Percentiles rank a stretch among this genome's conserved stretches.
These are phyloP conservation scores for Cladorrhinum sp. DNA, from an alignment of 2,329 filamentous ascomycete genomes.

Conservation along the genomic window DNA sequence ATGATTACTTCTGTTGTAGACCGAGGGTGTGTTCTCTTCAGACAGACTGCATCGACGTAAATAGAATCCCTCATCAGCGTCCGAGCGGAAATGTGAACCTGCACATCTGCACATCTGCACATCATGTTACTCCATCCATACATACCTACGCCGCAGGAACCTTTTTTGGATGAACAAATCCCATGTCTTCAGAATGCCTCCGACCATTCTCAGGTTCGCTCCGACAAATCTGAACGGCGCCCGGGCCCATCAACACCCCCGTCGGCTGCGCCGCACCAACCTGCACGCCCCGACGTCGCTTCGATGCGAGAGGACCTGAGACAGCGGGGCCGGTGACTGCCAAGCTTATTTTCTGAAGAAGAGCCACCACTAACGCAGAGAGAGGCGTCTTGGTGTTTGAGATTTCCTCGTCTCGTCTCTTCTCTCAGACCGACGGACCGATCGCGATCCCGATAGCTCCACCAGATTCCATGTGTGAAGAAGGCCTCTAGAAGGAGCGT, in stretches of 20 bases:
- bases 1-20: not conserved
- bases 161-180: not conserved
- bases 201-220: constrained; percentile 15
- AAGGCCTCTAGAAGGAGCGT: not conserved
- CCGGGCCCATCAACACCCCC: constrained; percentile 8
- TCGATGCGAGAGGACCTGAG: constrained; percentile 22
- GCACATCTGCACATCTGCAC: not conserved
- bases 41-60: constrained; percentile 10
- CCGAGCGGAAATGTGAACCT: constrained; percentile 6
- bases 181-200: not conserved
- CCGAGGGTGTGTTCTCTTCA: not conserved
- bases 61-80: constrained; percentile 6
- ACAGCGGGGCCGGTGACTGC: constrained; percentile 9
- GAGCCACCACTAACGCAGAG: not conserved
- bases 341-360: not conserved
- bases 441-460: not conserved
- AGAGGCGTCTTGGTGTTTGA: not conserved
- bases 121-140: not conserved
- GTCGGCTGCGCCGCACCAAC: constrained; percentile 15
- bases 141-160: not conserved
- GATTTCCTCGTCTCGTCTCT: not conserved
- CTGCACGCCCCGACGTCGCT: constrained; percentile 21
- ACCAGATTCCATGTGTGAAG: not conserved
- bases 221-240: not conserved
- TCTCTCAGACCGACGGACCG: not conserved